Percentiles rank a stretch among this genome's conserved stretches.
Conservation (phyloP, 2,329 filamentous ascomycete genomes). For the Trichoderma koningiopsis region DNA sequence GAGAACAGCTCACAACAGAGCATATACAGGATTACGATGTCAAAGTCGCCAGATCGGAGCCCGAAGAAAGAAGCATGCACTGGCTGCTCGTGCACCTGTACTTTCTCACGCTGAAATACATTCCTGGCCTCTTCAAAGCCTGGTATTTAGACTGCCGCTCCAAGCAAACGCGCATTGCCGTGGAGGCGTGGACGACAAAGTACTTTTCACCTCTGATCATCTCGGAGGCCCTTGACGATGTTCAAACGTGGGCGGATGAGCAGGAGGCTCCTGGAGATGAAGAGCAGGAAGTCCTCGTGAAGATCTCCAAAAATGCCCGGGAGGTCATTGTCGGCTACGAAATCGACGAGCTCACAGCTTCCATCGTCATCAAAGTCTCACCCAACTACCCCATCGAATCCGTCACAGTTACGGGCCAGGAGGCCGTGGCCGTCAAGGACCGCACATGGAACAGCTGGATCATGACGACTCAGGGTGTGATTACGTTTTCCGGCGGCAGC, state of each 20-base stretch:
- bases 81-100: conserved; percentile 86
- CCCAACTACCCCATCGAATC: conserved; percentile 79
- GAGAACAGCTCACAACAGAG: conserved; percentile 60
- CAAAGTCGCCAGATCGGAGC: conserved; percentile 56
- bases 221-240: conserved; percentile 64
- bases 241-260: conserved; percentile 64
- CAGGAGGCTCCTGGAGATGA: conserved; percentile 53
- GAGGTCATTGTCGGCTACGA: conserved; percentile 85
- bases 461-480: conserved; percentile 83
- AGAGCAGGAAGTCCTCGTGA: conserved; percentile 64
- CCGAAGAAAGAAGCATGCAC: conserved; percentile 72
- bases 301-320: conserved; percentile 67
- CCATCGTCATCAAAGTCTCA: conserved; percentile 80
- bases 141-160: conserved; percentile 86
- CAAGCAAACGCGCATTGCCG: conserved; percentile 75
- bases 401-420: conserved; percentile 74
- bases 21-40: conserved; percentile 60
- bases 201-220: conserved; percentile 76
- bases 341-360: conserved; percentile 82
- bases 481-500: conserved; percentile 87
- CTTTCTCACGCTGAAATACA: conserved; percentile 76
- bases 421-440: conserved; percentile 84
- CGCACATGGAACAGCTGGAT: conserved; percentile 94
- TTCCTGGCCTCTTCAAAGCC: conserved; percentile 74
- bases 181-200: conserved; percentile 84